A percentile compares a stretch with the other conserved stretches of the same genome.
These are phyloP conservation scores for Globisporangium ultimum DNA, from an alignment of 352 stramenopile species.

Conservation along the genomic window DNA sequence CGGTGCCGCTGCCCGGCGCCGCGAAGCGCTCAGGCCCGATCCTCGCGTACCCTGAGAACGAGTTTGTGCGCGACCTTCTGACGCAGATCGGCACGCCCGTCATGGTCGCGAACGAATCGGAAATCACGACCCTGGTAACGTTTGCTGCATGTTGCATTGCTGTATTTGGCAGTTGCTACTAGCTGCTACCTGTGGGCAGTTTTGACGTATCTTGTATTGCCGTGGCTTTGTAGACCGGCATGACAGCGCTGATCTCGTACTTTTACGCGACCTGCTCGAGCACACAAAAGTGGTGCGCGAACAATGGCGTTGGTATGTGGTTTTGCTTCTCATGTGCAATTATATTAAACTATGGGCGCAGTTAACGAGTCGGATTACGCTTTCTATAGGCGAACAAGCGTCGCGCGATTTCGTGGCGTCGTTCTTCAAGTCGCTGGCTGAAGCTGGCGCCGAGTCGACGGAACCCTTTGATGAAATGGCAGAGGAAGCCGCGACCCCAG, in stretches of 20 bases:
- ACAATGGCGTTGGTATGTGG: conserved; percentile 77
- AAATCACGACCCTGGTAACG: conserved; percentile 79
- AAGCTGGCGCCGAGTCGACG: conserved; percentile 63
- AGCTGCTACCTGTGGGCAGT: not conserved
- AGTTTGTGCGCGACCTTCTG: conserved; percentile 63
- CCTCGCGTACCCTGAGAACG: conserved; percentile 73
- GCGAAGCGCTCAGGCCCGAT: conserved; percentile 79
- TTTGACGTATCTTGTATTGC: not conserved
- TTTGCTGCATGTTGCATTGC: not conserved
- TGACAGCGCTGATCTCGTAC: conserved; percentile 84
- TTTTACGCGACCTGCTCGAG: conserved; percentile 85
- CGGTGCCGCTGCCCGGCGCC: conserved; percentile 67
- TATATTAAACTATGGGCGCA: not conserved
- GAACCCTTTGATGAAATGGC: conserved; percentile 84
- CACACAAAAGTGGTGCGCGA: conserved; percentile 83
- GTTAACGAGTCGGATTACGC: too few species aligned
- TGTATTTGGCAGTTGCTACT: too few species aligned
- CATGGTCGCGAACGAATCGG: conserved; percentile 70
- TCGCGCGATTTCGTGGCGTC: conserved; percentile 80
- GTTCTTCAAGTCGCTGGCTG: conserved; percentile 81
- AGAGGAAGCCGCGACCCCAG: conserved; percentile 74
- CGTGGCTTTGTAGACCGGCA: conserved; percentile 44
- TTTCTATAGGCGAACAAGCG: conserved; percentile 42
- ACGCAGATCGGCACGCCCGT: conserved; percentile 78
- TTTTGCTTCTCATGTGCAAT: not conserved